A percentile compares a stretch with the other conserved stretches of the same genome.
phyloP scores from a whole-genome alignment of 768 basidiomycete genomes.

The Leccinum truebloodii region DNA sequence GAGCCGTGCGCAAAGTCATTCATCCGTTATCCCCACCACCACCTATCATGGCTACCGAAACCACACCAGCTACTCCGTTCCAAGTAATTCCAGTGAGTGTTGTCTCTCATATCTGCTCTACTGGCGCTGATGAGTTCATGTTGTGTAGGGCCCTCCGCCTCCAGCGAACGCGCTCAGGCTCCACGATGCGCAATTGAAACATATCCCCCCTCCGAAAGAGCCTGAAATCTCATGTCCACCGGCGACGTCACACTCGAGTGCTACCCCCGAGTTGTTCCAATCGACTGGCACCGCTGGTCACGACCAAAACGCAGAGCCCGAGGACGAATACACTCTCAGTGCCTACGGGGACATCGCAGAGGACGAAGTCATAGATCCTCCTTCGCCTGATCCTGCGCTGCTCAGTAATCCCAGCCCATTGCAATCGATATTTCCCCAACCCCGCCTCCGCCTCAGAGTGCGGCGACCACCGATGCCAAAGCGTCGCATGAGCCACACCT shows the following conservation, averaged over 20 bases:
- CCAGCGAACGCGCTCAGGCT: no score
- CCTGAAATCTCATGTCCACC: not conserved
- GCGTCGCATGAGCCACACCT: slow-evolving; percentile 18
- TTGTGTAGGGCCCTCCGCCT: no score
- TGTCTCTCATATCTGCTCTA: no score
- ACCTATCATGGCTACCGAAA: no score
- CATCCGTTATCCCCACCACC: no score
- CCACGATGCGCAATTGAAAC: no score
- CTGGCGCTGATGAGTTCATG: no score
- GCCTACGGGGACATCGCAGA: slow-evolving; percentile 49
- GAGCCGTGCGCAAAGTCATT: no score
- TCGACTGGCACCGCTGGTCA: not conserved
- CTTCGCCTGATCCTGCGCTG: slow-evolving; percentile 12
- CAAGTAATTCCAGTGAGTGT: no score
- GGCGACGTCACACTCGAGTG: not conserved
- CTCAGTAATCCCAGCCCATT: not conserved
- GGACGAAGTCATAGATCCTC: slow-evolving; percentile 38
- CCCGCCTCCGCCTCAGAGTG: slow-evolving; percentile 28
- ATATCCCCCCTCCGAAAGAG: not conserved
- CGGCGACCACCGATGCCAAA: slow-evolving; percentile 31
- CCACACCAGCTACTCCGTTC: no score
- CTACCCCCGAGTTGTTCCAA: not conserved
- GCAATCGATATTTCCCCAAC: slow-evolving; percentile 9
- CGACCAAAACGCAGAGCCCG: slow-evolving; percentile 10
- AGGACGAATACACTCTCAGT: slow-evolving; percentile 42